Percentiles rank a stretch among this genome's conserved stretches.
These are phyloP conservation scores for Diplodia seriata DNA, from an alignment of 2,329 filamentous ascomycete genomes.

Conservation along the genomic window DNA sequence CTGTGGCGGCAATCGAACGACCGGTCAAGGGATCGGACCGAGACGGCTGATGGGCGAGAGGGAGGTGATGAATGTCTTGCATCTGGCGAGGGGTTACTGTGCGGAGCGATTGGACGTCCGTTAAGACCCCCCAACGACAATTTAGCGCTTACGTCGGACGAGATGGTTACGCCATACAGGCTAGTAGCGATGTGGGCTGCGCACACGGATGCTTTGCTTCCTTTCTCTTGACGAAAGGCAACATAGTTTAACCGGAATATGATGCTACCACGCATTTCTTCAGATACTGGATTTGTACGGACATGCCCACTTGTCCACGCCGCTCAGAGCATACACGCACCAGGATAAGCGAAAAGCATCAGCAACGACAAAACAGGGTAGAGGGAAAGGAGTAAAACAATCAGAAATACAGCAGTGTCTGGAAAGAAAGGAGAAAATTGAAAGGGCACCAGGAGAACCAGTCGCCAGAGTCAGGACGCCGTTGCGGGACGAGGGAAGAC, in stretches of 20 bases:
- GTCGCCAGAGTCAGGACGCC: slow-evolving; percentile 12
- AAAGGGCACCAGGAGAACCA: slow-evolving; percentile 11
- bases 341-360: slow-evolving; percentile 18
- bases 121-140: background rate
- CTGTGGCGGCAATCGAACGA: slow-evolving; percentile 2
- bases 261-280: slow-evolving; percentile 7
- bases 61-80: background rate
- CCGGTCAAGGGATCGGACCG: background rate
- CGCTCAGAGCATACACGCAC: slow-evolving; percentile 29
- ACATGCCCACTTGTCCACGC: slow-evolving; percentile 19
- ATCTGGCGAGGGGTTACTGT: background rate
- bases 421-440: slow-evolving; percentile 27
- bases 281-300: slow-evolving; percentile 20
- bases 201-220: background rate
- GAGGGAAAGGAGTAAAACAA: slow-evolving; percentile 23
- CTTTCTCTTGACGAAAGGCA: background rate
- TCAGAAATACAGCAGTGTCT: slow-evolving; percentile 31
- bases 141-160: background rate
- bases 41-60: background rate
- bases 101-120: background rate
- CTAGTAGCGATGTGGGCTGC: background rate
- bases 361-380: slow-evolving; percentile 22
- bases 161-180: background rate
- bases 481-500: slow-evolving; percentile 5
- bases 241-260: background rate